Base-by-base conservation (phyloP, 2,329 filamentous ascomycete genomes). In the Bipolaris bicolor region DNA sequence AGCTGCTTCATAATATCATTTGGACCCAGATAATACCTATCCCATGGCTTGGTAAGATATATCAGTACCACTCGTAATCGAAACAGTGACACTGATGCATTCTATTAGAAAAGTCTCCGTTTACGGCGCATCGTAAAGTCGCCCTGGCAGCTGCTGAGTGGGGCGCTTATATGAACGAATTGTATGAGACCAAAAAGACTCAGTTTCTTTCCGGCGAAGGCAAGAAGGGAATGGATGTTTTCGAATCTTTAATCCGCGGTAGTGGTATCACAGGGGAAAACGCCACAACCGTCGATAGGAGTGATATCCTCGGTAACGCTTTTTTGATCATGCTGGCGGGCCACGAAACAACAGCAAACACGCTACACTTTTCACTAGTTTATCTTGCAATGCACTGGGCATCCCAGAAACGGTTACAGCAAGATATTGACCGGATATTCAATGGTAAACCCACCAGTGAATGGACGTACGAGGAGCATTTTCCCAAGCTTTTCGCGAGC, bases 301-400 rank as follows among this genome's bases (percentile, higher is more conserved):
- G 67, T 58, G 89, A 92, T 53, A 88, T 93, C 57, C 78, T 90
- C 26, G 89, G 89, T 49, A 92, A 92, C 69, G 86, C 89, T 20
- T 84, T 84, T 57, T 80, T 84, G 47, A 77, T 86, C 58, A 82
- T 84, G 58, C 80, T 93, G 1, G 90, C 91, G 0, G 91, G 91
- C 11, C 90, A 95, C 75, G 91, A 95, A 75, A 93, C 90, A 1
- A 90, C 90, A 1, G 90, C 90, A 46, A 91, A 90, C 73, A 84
- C 85, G 3, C 80, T 92, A 37, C 88, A 93, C 76, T 92, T 90
- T 71, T 82, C 86, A 2, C 76, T 92, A 3, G 71, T 91, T 34
- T 83, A 86, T 64, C 82, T 94, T 5, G 90, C 90, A 13, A 83
- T 86, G 65, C 83, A 88, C 65, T 86, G 86, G 5, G 75, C 79